Evolutionary conservation across 306 rosid species (phyloP), one percentile per base, ranked within the genome.

Genomic region (Malus asiatica): DNA sequence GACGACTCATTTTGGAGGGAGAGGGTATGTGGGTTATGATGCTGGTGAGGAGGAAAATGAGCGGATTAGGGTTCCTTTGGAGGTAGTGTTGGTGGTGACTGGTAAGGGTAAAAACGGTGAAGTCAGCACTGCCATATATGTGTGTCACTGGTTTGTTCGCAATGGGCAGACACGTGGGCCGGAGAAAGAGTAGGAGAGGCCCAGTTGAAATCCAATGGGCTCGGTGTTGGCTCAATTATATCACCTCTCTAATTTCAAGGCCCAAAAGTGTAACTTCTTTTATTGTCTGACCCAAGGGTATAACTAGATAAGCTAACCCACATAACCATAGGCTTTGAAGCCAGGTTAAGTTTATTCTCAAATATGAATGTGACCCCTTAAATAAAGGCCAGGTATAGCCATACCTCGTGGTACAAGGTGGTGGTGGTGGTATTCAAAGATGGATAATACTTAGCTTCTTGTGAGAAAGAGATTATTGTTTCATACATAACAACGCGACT

Each of bases 1-100:
- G 9, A 92, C 84, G 1, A 95, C 90, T 33, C 87, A 80, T 48
- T 82, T 85, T 0, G 84, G 74, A 45, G 4, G 52, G 27, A 5
- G 79, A 1, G 52, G 32, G 4, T 30, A 0, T 3, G 32, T 3
- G 1, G 5, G 32, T 30, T 4, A 30, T 30, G 32, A 62, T 42
- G 72, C 25, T 12, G 73, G 46, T 3, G 79, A 72, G 6, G 79
- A 48, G 20, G 55, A 48, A 18, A 2, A 80, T 13, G 80, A 75
- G 14, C 57, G 76, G 66, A 77, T 62, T 0, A 46, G 19, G 4
- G 78, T 22, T 29, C 67, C 25, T 64, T 68, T 65, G 57, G 33
- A 29, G 45, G 11, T 12, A 64, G 4, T 13, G 63, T 44, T 14
- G 60, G 22, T 16, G 48, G 46, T 12, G 16, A 60, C 20, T 16